Conservation (phyloP, 2,329 filamentous ascomycete species). For the Pseudogymnoascus sp. region DNA sequence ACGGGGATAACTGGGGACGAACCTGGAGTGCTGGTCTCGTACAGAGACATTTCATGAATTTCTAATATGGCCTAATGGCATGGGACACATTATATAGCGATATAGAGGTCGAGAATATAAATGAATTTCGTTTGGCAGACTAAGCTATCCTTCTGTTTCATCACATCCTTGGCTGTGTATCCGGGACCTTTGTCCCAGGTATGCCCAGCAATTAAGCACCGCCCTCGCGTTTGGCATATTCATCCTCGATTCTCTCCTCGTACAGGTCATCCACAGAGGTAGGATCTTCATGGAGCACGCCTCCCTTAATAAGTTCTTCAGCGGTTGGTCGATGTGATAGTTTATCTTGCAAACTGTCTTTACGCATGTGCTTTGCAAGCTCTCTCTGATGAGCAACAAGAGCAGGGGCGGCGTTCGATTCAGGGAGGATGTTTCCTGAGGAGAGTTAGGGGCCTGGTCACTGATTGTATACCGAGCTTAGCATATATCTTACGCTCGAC, state of each 20-base stretch:
- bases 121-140: neutral
- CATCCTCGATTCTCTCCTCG: conserved; percentile 53
- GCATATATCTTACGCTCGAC: conserved; percentile 57
- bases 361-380: conserved; percentile 80
- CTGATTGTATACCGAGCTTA: neutral
- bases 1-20: neutral
- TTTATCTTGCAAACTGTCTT: conserved; percentile 79
- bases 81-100: too few species aligned
- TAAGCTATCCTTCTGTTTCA: neutral
- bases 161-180: neutral
- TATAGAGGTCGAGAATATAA: neutral
- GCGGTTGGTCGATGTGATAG: conserved; percentile 69
- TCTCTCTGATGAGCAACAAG: conserved; percentile 75
- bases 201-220: conserved; percentile 39
- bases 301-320: conserved; percentile 68
- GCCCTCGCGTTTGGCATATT: conserved; percentile 53
- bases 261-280: conserved; percentile 46
- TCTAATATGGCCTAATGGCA: too few species aligned
- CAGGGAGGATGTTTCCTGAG: conserved; percentile 77
- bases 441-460: neutral
- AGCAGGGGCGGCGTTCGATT: conserved; percentile 67
- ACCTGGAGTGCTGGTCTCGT: neutral
- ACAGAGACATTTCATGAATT: too few species aligned
- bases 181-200: neutral
- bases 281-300: conserved; percentile 65